phyloP scores from a whole-genome alignment of 2,329 filamentous ascomycete species.

The Xylaria sp. region DNA sequence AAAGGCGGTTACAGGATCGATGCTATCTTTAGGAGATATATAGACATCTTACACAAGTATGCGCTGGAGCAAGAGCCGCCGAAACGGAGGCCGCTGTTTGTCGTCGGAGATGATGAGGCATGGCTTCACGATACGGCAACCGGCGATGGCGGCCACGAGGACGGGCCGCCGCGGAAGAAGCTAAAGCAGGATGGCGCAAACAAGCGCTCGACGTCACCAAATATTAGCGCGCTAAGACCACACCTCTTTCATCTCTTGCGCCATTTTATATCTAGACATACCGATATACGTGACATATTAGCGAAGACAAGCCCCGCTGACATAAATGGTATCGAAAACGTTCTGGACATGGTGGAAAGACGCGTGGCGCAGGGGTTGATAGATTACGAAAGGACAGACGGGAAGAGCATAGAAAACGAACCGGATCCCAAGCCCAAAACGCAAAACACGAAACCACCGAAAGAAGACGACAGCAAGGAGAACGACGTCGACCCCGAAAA shows the following conservation, averaged over 20 bases:
- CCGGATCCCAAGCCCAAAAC: slow-evolving; percentile 41
- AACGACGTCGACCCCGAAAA: slow-evolving; percentile 49
- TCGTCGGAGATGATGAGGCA: slow-evolving; percentile 66
- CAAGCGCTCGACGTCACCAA: slow-evolving; percentile 65
- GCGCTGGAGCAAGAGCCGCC: slow-evolving; percentile 76
- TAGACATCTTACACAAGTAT: slow-evolving; percentile 88
- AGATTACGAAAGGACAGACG: slow-evolving; percentile 69
- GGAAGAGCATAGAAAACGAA: slow-evolving; percentile 57
- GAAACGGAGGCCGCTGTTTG: slow-evolving; percentile 75
- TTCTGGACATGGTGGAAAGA: slow-evolving; percentile 79
- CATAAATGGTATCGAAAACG: slow-evolving; percentile 79
- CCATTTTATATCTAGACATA: slow-evolving; percentile 82
- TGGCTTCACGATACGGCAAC: slow-evolving; percentile 56
- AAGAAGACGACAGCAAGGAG: slow-evolving; percentile 45
- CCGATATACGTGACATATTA: slow-evolving; percentile 85
- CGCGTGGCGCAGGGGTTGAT: slow-evolving; percentile 78
- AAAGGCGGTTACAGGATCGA: slow-evolving; percentile 90
- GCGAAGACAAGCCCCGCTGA: slow-evolving; percentile 76
- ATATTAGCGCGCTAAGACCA: slow-evolving; percentile 84
- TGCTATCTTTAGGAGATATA: slow-evolving; percentile 85
- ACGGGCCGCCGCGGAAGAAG: slow-evolving; percentile 55
- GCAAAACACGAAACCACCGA: slow-evolving; percentile 40
- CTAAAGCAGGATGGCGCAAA: slow-evolving; percentile 57
- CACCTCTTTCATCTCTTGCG: slow-evolving; percentile 94
- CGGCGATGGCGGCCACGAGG: slow-evolving; percentile 48